These are phyloP conservation scores for Xylaria sp. DNA, from an alignment of 2,329 filamentous ascomycete species.

Conservation along the genomic window DNA sequence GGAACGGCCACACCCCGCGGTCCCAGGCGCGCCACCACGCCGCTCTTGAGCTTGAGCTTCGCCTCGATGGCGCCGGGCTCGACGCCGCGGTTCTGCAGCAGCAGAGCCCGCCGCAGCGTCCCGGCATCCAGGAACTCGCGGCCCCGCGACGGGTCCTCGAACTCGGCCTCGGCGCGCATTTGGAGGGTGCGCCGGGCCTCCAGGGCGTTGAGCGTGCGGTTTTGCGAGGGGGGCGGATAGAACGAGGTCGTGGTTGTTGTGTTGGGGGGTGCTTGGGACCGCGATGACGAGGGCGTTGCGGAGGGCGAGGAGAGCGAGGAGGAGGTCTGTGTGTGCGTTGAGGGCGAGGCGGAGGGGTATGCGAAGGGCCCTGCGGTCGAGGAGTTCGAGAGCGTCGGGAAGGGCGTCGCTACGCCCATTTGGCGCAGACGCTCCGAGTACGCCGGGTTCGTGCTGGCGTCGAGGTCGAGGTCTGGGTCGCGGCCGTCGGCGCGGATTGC, in stretches of 20 bases:
- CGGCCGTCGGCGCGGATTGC: slow-evolving; percentile 55
- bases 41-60: slow-evolving; percentile 57
- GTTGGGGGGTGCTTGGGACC: slow-evolving; percentile 27
- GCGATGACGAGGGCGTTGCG: slow-evolving; percentile 5
- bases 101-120: slow-evolving; percentile 60
- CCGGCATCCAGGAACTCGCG: slow-evolving; percentile 61
- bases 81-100: slow-evolving; percentile 56
- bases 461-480: slow-evolving; percentile 57
- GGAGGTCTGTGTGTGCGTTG: slow-evolving; percentile 38
- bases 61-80: slow-evolving; percentile 58
- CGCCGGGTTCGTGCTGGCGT: slow-evolving; percentile 51
- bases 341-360: slow-evolving; percentile 23
- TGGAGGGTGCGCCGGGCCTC: slow-evolving; percentile 60
- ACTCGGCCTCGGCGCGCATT: slow-evolving; percentile 57
- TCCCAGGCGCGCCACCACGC: slow-evolving; percentile 60
- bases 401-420: slow-evolving; percentile 67
- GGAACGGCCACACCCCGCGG: slow-evolving; percentile 54
- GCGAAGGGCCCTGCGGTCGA: slow-evolving; percentile 54
- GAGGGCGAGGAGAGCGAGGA: slow-evolving; percentile 29
- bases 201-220: slow-evolving; percentile 62
- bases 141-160: slow-evolving; percentile 55
- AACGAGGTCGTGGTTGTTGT: slow-evolving; percentile 21
- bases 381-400: slow-evolving; percentile 64
- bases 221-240: slow-evolving; percentile 49
- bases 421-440: slow-evolving; percentile 64